Conservation (phyloP, 768 basidiomycete genomes). For the Rubroboletus satanas region DNA sequence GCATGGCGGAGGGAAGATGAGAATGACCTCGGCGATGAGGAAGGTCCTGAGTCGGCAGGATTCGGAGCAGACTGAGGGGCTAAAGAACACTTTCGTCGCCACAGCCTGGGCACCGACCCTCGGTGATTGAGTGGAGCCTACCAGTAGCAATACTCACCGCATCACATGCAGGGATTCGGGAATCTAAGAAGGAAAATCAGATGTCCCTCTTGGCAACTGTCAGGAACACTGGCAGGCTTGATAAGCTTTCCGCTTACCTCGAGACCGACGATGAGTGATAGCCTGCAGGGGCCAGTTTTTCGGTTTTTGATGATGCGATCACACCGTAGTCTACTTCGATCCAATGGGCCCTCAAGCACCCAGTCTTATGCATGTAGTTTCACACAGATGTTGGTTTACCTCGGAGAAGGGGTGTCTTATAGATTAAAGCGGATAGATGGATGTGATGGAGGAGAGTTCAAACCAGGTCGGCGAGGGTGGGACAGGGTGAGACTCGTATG, state of each 20-base stretch:
- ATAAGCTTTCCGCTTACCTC: neutral
- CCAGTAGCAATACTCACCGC: neutral
- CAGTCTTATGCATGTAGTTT: no score
- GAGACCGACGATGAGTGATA: neutral
- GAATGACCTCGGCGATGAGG: neutral
- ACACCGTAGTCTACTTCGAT: no score
- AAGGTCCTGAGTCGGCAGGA: constrained; percentile 11
- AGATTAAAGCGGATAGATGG: no score
- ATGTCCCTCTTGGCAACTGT: neutral
- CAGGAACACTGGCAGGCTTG: neutral
- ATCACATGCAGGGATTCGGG: neutral
- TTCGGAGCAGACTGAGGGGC: constrained; percentile 9
- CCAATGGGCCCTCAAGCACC: no score
- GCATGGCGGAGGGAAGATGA: constrained; percentile 9
- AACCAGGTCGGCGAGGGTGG: no score
- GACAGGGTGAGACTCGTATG: no score
- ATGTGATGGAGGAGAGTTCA: no score
- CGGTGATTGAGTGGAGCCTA: neutral
- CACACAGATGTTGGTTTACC: no score
- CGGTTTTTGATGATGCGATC: no score
- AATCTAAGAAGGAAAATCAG: neutral
- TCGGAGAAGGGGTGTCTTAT: no score
- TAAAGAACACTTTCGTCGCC: neutral
- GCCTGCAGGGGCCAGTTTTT: no score
- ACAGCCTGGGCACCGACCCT: neutral